Base-by-base conservation (phyloP, 2,329 filamentous ascomycete species). In the Aspergillus latus region DNA sequence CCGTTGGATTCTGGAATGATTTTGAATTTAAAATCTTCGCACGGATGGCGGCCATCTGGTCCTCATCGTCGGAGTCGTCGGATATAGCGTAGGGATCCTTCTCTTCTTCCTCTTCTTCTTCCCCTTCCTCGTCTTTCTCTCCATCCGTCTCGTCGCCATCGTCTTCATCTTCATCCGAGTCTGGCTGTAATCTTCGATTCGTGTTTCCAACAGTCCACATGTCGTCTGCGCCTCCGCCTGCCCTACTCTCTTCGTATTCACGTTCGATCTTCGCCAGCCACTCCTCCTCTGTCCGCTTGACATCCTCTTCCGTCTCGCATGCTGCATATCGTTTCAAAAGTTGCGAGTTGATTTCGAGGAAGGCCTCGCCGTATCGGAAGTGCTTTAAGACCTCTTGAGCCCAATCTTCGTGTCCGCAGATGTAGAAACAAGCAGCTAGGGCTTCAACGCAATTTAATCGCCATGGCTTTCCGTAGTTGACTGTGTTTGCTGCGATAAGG, bases 401-500 rank as follows among this genome's bases (percentile, higher is more conserved):
- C 94, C 94, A 99, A 49, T 97, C 93, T 5, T 83, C 73, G 67
- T 94, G 90, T 4, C 94, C 91, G 66, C 93, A 97, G 62, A 99
- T 99, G 67, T 84, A 90, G 69, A 96, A 99, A 21, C 90, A 90
- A 3, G 94, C 93, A 0, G 92, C 94, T 46, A 99, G 80, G 3
- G 94, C 94, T 78, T 99, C 94, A 30, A 92, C 94, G 67, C 94
- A 99, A 74, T 99, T 99, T 60, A 99, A 74, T 53, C 92, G 82
- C 90, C 92, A 97, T 4, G 94, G 94, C 68, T 90, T 90, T 59
- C 94, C 94, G 76, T 99, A 99, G 77, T 99, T 99, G 69, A 97
- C 94, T 1, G 89, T 88, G 72, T 99, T 99, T 47, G 94, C 94
- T 5, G 94, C 94, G 49, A 99, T 92, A 6, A 99, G 86, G 73